Evolutionary conservation across 2,329 filamentous ascomycete genomes (phyloP).

Genomic region (Ascochyta pisi): DNA sequence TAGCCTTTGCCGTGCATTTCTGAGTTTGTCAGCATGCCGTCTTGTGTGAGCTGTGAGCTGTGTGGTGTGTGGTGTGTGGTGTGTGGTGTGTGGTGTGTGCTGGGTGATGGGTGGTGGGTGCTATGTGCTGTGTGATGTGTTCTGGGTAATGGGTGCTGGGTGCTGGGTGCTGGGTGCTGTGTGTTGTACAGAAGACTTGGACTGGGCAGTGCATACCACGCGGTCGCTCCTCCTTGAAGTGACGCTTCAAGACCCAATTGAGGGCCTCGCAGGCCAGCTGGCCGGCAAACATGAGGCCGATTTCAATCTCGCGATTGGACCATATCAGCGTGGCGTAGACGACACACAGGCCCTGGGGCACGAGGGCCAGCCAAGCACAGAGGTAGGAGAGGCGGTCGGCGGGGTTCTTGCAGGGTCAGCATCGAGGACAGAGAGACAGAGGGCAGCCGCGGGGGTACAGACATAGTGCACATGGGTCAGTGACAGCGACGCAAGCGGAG

Average conservation of each 20-base stretch:
- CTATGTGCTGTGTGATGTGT: too few species aligned
- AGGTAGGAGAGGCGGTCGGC: constrained; percentile 82
- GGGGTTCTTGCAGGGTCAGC: constrained; percentile 71
- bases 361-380: constrained; percentile 91
- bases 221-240: constrained; percentile 91
- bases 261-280: constrained; percentile 90
- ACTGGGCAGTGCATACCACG: constrained; percentile 63
- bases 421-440: constrained; percentile 8
- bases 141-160: too few species aligned
- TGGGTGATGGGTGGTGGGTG: too few species aligned
- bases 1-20: constrained; percentile 88
- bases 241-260: constrained; percentile 87
- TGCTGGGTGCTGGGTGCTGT: too few species aligned
- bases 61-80: too few species aligned
- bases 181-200: too few species aligned
- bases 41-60: background rate
- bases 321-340: constrained; percentile 90
- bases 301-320: constrained; percentile 88
- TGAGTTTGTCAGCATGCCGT: constrained; percentile 37
- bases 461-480: constrained; percentile 97
- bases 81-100: too few species aligned
- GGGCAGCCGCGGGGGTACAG: constrained; percentile 40
- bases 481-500: constrained; percentile 84
- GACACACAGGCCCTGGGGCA: constrained; percentile 89
- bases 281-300: constrained; percentile 87